Base-by-base conservation (phyloP, 164 flowering plant species). In the Hamamelis virginiana region DNA sequence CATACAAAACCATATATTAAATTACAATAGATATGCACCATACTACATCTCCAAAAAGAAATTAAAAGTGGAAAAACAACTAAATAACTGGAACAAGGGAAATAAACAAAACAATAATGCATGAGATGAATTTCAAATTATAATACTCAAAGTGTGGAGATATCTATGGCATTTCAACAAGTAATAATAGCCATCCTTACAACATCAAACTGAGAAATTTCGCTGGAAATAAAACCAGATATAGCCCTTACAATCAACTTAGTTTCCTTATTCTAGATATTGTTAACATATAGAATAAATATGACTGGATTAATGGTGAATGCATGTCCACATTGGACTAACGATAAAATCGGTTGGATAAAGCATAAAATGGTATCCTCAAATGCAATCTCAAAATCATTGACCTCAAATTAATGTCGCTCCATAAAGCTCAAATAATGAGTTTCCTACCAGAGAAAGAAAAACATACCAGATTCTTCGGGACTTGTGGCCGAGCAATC, bases 401-500 rank as follows among this genome's bases (percentile, higher is more conserved):
- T 61, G 15, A 33, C 41, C 2, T 33, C 41, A 33, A 33, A 33
- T 33, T 33, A 6, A 33, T 33, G 41, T 43, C 21, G 64, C 16
- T 27, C 50, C 38, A 67, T 13, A 33, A 14, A 43, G 43, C 26
- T 44, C 18, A 6, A 33, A n/a, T n/a, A n/a, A n/a, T n/a, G 6
- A 12, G 5, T 26, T 53, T 45, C 0, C 10, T 15, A 57, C 26
- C 63, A n/a, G n/a, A 33, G 44, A 48, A 71, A 45, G 12, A 9
- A 60, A 45, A 21, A 50, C 56, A 41, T 84, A 96, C 99, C 99
- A 77, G 90, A 75, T 79, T 90, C 94, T 80, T 86, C 98, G 74
- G 99, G 99, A 81, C 89, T 80, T 67, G 93, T 78, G 48, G 94
- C 81, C 62, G 99, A 91, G 78, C 99, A 96, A 83, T 93, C 99